Conservation (phyloP, 805 yeast genomes). For the Millerago galiae region DNA sequence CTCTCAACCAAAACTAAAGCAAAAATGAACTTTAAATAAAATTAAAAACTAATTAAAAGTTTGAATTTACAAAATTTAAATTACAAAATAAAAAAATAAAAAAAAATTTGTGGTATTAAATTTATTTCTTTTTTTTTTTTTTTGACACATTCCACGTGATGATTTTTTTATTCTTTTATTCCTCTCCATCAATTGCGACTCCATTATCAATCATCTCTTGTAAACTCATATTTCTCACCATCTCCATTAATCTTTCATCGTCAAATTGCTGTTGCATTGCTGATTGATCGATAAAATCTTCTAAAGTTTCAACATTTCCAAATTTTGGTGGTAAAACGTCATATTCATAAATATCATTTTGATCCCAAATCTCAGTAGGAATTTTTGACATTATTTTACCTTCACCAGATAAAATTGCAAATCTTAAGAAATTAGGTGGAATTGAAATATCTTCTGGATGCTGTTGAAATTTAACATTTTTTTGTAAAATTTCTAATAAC, state of each 20-base stretch:
- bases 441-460: conserved; percentile 26
- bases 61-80: not conserved
- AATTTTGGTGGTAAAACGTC: conserved; percentile 64
- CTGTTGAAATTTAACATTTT: conserved; percentile 9
- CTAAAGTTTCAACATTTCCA: conserved; percentile 33
- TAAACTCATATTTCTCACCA: conserved; percentile 22
- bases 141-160: conserved; percentile 1
- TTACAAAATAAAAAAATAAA: not conserved
- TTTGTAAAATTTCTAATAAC: conserved; percentile 24
- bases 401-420: conserved; percentile 66
- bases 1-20: no score
- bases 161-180: not conserved
- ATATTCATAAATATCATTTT: conserved; percentile 58
- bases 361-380: conserved; percentile 55
- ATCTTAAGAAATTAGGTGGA: conserved; percentile 59
- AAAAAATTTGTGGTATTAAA: not conserved
- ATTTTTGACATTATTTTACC: conserved; percentile 63
- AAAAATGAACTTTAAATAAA: no score
- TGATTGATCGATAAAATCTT: conserved; percentile 27
- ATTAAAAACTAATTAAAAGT: not conserved
- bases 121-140: not conserved
- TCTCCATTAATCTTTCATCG: conserved; percentile 22
- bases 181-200: not conserved
- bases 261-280: conserved; percentile 13
- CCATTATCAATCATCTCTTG: conserved; percentile 15